Conservation (phyloP, 2,329 filamentous ascomycete species). For the Clonostachys sp. region DNA sequence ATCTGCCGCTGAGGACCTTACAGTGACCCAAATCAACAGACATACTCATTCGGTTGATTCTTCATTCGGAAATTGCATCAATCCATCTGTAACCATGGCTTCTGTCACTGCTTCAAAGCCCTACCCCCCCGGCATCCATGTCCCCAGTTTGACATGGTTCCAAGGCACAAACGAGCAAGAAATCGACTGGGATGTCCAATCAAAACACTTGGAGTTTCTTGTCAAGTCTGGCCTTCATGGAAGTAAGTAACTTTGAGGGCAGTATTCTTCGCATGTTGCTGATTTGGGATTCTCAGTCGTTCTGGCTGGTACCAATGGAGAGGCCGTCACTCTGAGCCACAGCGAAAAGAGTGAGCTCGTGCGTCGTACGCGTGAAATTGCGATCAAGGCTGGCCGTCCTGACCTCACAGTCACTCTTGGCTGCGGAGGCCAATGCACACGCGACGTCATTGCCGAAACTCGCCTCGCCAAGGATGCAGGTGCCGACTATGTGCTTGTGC, state of each 20-base stretch:
- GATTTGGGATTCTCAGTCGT: constrained; percentile 37
- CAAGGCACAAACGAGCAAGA: constrained; percentile 38
- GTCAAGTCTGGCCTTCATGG: constrained; percentile 47
- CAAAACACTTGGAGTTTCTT: constrained; percentile 48
- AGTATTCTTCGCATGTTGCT: constrained; percentile 6
- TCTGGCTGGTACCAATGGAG: constrained; percentile 69
- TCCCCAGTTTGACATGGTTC: constrained; percentile 54
- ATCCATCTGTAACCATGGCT: too few species aligned
- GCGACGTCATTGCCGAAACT: constrained; percentile 62
- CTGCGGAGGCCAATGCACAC: constrained; percentile 60
- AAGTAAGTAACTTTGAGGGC: constrained; percentile 14
- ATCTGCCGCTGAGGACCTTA: too few species aligned
- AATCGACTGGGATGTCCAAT: constrained; percentile 51
- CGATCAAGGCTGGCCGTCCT: constrained; percentile 48
- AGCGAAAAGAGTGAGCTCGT: constrained; percentile 61
- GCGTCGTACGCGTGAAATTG: constrained; percentile 53
- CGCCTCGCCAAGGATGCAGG: constrained; percentile 57
- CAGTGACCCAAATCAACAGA: too few species aligned
- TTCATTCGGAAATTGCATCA: too few species aligned
- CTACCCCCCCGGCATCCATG: constrained; percentile 46
- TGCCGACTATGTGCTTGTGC: constrained; percentile 62
- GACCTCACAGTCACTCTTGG: constrained; percentile 63
- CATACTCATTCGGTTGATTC: too few species aligned
- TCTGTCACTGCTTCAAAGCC: neutral
- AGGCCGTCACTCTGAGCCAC: constrained; percentile 64